A percentile compares a stretch with the other conserved stretches of the same genome.
Evolutionary conservation across 306 rosid genomes (phyloP).

Genomic region (Gastrolobium villosum): DNA sequence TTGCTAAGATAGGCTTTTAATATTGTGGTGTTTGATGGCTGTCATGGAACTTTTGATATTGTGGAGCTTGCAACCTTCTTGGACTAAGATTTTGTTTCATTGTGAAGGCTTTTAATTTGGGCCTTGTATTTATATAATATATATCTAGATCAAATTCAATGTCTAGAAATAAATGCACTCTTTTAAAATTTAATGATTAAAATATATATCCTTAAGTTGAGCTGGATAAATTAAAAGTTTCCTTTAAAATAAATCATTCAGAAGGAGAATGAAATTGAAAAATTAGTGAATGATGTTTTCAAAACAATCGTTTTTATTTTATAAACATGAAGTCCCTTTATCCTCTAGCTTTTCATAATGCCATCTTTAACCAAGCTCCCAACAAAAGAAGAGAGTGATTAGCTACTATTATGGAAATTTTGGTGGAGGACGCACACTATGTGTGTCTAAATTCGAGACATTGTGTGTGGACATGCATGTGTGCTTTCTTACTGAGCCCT

Average conservation of each 20-base stretch:
- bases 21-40: too few relatives aligned
- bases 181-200: too few relatives aligned
- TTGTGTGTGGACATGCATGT: conserved; percentile 38
- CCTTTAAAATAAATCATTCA: not conserved
- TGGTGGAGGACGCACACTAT: conserved; percentile 4
- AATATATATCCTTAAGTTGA: too few relatives aligned
- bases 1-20: too few relatives aligned
- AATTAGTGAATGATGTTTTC: not conserved
- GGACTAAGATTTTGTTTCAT: too few relatives aligned
- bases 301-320: not conserved
- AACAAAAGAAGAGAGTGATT: conserved; percentile 2
- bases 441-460: conserved; percentile 30
- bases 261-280: not conserved
- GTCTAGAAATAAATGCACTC: too few relatives aligned
- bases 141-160: too few relatives aligned
- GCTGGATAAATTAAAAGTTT: too few relatives aligned
- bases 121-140: too few relatives aligned
- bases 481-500: conserved; percentile 6
- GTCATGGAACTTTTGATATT: too few relatives aligned
- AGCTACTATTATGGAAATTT: conserved; percentile 3
- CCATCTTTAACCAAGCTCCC: not conserved
- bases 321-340: not conserved
- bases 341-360: not conserved
- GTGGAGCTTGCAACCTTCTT: too few relatives aligned
- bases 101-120: too few relatives aligned